A percentile compares a stretch with the other conserved stretches of the same genome.
These are phyloP conservation scores for Dovyalis caffra DNA, from an alignment of 345 rosid species.

Conservation along the genomic window DNA sequence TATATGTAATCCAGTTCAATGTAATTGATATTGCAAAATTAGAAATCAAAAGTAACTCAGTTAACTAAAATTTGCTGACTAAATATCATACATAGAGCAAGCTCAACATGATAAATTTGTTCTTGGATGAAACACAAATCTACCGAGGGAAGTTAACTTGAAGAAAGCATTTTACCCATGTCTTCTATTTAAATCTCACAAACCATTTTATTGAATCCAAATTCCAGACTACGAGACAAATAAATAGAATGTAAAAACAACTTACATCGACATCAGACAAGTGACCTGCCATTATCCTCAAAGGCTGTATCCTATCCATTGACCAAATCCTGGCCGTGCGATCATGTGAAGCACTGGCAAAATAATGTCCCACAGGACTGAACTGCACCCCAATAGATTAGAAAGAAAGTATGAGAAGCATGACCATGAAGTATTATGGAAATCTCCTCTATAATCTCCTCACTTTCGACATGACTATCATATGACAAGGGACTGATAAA, in stretches of 20 bases:
- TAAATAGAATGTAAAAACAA: constrained; percentile 4
- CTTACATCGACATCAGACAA: constrained; percentile 96
- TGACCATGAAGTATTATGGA: constrained; percentile 2
- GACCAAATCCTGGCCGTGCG: constrained; percentile 95
- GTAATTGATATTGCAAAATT: background rate
- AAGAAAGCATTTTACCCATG: background rate
- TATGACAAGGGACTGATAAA: background rate
- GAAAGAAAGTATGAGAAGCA: constrained; percentile 13
- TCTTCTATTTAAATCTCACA: background rate
- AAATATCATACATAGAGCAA: background rate
- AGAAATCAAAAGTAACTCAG: background rate
- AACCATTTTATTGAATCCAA: background rate
- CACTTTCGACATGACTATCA: background rate
- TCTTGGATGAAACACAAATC: background rate
- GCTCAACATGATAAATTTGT: background rate
- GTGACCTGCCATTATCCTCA: constrained; percentile 97
- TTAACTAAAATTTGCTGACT: background rate
- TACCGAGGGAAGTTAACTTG: background rate
- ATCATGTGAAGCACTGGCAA: constrained; percentile 96
- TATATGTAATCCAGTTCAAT: background rate
- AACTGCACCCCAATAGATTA: constrained; percentile 62
- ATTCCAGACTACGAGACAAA: background rate
- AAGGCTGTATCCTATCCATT: constrained; percentile 88
- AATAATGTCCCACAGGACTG: constrained; percentile 90
- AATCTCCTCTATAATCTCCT: background rate